Evolutionary conservation across 768 basidiomycete species (phyloP).

Genomic region (Rhodocollybia butyracea): DNA sequence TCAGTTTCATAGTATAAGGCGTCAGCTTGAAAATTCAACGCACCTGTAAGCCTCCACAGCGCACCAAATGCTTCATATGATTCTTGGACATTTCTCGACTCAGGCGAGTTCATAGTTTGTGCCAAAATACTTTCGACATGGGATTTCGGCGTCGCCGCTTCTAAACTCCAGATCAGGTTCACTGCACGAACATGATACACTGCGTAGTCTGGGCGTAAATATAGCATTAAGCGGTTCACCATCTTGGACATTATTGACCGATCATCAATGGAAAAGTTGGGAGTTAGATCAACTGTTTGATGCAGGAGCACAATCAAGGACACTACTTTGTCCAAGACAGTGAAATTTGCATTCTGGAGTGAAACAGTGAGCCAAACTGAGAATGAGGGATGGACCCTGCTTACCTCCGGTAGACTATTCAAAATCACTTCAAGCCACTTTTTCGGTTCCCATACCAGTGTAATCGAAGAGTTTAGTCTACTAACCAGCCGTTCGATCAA

Average conservation of each 20-base stretch:
- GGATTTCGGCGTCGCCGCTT: constrained; percentile 48
- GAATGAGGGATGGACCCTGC: constrained; percentile 11
- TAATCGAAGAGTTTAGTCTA: constrained; percentile 34
- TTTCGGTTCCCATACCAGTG: constrained; percentile 57
- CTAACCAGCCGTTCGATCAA: constrained; percentile 50
- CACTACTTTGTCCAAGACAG: constrained; percentile 61
- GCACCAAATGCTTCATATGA: constrained; percentile 89
- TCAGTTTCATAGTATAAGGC: constrained; percentile 13
- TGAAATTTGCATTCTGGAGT: constrained; percentile 59
- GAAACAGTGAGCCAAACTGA: constrained; percentile 5
- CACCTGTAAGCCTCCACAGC: constrained; percentile 87
- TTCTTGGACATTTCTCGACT: constrained; percentile 43
- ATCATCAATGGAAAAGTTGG: constrained; percentile 52
- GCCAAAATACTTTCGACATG: constrained; percentile 82
- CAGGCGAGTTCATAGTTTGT: constrained; percentile 59
- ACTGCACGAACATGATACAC: constrained; percentile 82
- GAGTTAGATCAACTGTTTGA: constrained; percentile 44
- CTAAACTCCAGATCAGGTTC: constrained; percentile 78
- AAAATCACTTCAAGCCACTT: constrained; percentile 63
- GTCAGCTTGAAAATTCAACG: neutral
- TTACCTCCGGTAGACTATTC: constrained; percentile 51
- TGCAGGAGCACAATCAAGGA: constrained; percentile 55
- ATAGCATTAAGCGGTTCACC: constrained; percentile 67
- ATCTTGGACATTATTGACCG: constrained; percentile 55
- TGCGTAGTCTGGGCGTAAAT: constrained; percentile 62